Evolutionary conservation across 2,329 filamentous ascomycete genomes (phyloP).

Genomic region (Colletotrichum liriopes): DNA sequence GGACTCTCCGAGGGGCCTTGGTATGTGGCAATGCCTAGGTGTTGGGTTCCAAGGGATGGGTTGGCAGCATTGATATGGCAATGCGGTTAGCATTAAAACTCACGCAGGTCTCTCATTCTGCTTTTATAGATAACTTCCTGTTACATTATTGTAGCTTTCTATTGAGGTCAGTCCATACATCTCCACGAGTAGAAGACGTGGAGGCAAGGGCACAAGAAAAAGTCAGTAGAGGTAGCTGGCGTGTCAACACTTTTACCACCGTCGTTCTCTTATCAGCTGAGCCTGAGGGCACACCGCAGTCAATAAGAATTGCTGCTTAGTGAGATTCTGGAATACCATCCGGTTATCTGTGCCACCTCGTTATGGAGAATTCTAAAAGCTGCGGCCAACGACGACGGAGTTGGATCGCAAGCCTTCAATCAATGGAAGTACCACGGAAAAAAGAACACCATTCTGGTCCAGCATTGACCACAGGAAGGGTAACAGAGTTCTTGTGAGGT

Average conservation of each 20-base stretch:
- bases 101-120: not conserved
- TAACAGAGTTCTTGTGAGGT: no score
- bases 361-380: not conserved
- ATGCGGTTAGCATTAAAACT: not conserved
- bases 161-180: not conserved
- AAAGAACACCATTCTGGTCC: not conserved
- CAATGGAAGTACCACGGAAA: not conserved
- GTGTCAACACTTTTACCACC: no score
- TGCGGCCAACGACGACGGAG: not conserved
- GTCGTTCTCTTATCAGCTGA: not conserved
- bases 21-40: conserved; percentile 14
- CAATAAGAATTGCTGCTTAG: not conserved
- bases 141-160: not conserved
- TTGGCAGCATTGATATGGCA: not conserved
- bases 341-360: not conserved
- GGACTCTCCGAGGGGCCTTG: not conserved
- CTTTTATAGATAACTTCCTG: not conserved
- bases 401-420: not conserved
- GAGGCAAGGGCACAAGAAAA: no score
- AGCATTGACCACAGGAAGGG: not conserved
- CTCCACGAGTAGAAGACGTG: not conserved
- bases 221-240: not conserved
- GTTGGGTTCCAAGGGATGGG: conserved; percentile 10
- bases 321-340: not conserved
- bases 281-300: not conserved